These are phyloP conservation scores for Penicillium corylophilum DNA, from an alignment of 2,329 filamentous ascomycete species.

Conservation along the genomic window DNA sequence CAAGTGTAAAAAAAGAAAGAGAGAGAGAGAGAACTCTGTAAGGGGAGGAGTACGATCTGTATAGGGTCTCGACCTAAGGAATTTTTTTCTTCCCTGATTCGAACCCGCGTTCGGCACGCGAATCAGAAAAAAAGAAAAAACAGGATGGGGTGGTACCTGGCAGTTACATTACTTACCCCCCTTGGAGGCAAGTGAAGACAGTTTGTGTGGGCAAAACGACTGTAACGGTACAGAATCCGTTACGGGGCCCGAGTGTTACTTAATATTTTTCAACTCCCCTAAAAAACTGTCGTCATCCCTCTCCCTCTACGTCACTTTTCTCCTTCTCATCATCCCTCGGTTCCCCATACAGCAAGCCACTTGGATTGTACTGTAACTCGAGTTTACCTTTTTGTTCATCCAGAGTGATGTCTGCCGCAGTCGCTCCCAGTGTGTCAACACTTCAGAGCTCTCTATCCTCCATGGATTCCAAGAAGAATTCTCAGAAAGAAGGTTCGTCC, in stretches of 20 bases:
- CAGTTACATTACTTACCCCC: not conserved
- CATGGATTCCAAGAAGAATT: conserved; percentile 46
- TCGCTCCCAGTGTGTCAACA: conserved; percentile 38
- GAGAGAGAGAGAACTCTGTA: not conserved
- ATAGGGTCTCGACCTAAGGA: not conserved
- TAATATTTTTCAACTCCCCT: conserved; percentile 26
- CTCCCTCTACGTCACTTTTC: conserved; percentile 42
- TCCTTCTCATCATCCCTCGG: conserved; percentile 25
- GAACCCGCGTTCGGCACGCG: not conserved
- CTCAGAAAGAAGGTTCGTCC: conserved; percentile 44
- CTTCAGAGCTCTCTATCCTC: conserved; percentile 38
- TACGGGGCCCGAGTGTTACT: conserved; percentile 6
- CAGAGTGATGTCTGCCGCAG: conserved; percentile 44
- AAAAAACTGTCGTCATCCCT: conserved; percentile 35
- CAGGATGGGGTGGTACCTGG: not conserved
- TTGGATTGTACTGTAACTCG: conserved; percentile 13
- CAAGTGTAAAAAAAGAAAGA: not conserved
- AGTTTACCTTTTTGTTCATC: conserved; percentile 4
- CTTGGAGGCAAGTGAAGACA: too few species aligned
- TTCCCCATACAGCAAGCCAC: conserved; percentile 15
- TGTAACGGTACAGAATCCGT: not conserved
- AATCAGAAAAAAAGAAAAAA: not conserved
- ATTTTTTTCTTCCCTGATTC: not conserved
- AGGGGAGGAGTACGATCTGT: not conserved
- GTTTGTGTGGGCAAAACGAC: not conserved